phyloP scores from a whole-genome alignment of 805 yeast species.

The Cyberlindnera mycetangii region DNA sequence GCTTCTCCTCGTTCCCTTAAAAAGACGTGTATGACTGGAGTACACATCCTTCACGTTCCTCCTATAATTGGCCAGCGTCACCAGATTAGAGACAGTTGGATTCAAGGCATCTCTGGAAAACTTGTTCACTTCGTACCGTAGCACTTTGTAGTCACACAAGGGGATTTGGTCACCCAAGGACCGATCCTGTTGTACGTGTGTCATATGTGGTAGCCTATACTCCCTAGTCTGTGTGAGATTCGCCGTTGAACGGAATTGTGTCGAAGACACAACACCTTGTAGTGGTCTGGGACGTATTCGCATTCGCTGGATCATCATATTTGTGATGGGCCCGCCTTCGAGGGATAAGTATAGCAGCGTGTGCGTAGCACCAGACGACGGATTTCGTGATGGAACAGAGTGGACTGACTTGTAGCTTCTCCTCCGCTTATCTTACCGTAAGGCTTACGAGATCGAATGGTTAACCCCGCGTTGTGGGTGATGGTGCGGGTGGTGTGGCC shows the following conservation, averaged over 20 bases:
- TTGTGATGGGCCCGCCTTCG: too few species aligned
- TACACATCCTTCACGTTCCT: slow-evolving; percentile 11
- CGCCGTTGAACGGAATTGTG: background rate
- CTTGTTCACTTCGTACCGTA: slow-evolving; percentile 5
- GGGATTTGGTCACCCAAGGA: slow-evolving; percentile 11
- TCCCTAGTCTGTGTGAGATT: background rate
- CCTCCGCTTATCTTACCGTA: too few species aligned
- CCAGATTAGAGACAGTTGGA: slow-evolving; percentile 12
- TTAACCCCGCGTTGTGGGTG: background rate
- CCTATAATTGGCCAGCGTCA: slow-evolving; percentile 12
- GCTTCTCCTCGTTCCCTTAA: slow-evolving; percentile 9
- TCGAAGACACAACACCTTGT: background rate
- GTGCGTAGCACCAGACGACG: too few species aligned
- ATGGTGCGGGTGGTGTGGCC: background rate
- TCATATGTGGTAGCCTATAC: slow-evolving; percentile 12
- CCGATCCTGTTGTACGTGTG: slow-evolving; percentile 4
- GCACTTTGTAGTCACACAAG: slow-evolving; percentile 13
- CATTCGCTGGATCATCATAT: too few species aligned
- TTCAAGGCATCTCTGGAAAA: background rate
- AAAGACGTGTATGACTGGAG: slow-evolving; percentile 2
- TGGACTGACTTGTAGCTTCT: too few species aligned
- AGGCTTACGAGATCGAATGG: too few species aligned
- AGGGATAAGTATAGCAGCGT: too few species aligned
- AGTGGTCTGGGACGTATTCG: too few species aligned
- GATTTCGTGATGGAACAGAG: too few species aligned